Percentiles rank a stretch among this genome's conserved stretches.
phyloP scores from a whole-genome alignment of 495 filamentous ascomycete genomes.

The Friedmanniomyces simplex region DNA sequence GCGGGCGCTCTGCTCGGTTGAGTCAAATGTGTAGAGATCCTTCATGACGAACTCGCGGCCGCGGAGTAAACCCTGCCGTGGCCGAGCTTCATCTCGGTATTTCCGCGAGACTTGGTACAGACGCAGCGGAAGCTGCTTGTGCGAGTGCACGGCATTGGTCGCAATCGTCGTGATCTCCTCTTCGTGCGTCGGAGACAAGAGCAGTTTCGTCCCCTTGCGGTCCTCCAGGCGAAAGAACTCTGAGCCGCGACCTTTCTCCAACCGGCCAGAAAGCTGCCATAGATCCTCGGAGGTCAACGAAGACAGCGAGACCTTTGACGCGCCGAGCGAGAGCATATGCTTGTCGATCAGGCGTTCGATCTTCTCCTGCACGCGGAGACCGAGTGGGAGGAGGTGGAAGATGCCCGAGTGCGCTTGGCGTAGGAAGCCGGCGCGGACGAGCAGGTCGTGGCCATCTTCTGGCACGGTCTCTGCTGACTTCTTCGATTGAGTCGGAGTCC shows the following conservation, averaged over 20 bases:
- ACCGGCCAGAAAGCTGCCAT: constrained; percentile 62
- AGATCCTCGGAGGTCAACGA: constrained; percentile 76
- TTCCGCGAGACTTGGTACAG: constrained; percentile 92
- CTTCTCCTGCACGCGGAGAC: constrained; percentile 79
- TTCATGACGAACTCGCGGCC: constrained; percentile 96
- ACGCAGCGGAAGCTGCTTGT: constrained; percentile 74
- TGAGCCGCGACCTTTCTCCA: constrained; percentile 37
- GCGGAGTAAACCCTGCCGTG: constrained; percentile 80
- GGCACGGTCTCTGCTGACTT: constrained; percentile 34
- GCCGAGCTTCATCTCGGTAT: constrained; percentile 84
- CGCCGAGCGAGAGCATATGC: constrained; percentile 70
- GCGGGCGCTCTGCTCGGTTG: constrained; percentile 50
- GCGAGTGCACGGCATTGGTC: constrained; percentile 61
- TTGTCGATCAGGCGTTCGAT: constrained; percentile 75
- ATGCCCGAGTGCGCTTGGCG: constrained; percentile 83
- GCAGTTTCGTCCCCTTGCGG: constrained; percentile 59
- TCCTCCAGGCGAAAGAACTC: constrained; percentile 76
- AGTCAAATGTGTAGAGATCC: constrained; percentile 94
- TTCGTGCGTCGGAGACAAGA: constrained; percentile 90
- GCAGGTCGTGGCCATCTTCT: constrained; percentile 58
- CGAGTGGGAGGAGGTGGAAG: constrained; percentile 89
- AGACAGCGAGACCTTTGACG: constrained; percentile 79
- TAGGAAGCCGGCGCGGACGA: constrained; percentile 70
- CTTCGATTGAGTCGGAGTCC: constrained; percentile 64
- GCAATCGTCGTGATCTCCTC: constrained; percentile 88